Percentiles rank a stretch among this genome's conserved stretches.
phyloP scores from a whole-genome alignment of 2,329 filamentous ascomycete genomes.

The Fusarium sp. region DNA sequence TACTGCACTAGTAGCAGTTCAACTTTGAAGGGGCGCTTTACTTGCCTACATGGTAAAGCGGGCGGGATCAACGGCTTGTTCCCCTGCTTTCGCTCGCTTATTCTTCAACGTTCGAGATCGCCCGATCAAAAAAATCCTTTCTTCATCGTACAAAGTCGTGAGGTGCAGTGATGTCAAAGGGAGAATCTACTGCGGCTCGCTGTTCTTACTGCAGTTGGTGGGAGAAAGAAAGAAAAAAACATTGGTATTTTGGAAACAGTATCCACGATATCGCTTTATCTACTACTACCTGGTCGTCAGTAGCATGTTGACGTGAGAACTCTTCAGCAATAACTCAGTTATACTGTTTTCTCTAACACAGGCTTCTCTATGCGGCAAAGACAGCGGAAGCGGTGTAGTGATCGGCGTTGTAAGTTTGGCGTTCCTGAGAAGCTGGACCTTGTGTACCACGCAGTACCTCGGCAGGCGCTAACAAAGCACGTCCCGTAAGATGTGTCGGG shows the following conservation, averaged over 20 bases:
- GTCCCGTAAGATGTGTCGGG: too few relatives aligned
- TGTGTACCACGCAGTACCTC: conserved; percentile 31
- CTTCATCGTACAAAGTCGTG: background rate
- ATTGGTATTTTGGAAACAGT: too few relatives aligned
- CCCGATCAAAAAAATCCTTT: background rate
- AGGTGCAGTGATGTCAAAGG: conserved; percentile 2
- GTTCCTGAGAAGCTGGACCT: conserved; percentile 39
- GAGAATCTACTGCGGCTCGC: background rate
- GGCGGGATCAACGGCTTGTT: background rate
- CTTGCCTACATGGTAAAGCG: conserved; percentile 4
- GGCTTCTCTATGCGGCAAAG: background rate
- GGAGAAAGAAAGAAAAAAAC: background rate
- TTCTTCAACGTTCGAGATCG: background rate
- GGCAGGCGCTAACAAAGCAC: conserved; percentile 38
- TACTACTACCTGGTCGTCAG: conserved; percentile 4
- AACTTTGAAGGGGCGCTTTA: conserved; percentile 2
- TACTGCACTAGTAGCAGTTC: conserved; percentile 22
- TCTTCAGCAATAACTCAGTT: background rate
- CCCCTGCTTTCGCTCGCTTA: conserved; percentile 10
- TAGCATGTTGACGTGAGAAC: conserved; percentile 5
- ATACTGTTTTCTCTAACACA: background rate
- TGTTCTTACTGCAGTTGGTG: too few relatives aligned
- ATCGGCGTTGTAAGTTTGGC: conserved; percentile 20
- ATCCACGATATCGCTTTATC: conserved; percentile 17
- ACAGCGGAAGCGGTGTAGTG: conserved; percentile 38